These are phyloP conservation scores for Escallonia herrerae DNA, from an alignment of 129 eudicot genomes.

Conservation along the genomic window DNA sequence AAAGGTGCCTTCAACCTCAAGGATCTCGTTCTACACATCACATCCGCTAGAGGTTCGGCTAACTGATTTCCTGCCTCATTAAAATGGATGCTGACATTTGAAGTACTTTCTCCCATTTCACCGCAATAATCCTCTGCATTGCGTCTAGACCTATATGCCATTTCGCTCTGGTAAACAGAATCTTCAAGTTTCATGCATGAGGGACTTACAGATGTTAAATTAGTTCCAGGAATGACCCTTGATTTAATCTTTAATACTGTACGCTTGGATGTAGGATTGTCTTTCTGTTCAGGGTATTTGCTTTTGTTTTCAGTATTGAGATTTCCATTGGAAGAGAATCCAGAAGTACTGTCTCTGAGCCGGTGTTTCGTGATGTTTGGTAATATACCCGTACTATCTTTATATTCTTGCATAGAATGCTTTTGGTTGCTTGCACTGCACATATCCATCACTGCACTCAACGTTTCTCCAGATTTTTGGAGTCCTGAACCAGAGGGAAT, in stretches of 20 bases:
- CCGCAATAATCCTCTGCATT: conserved; percentile 11
- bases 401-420: neutral
- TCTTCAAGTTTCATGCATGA: conserved; percentile 13
- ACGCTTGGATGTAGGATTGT: conserved; percentile 29
- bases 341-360: no score
- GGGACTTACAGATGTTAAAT: conserved; percentile 14
- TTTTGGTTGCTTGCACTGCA: neutral
- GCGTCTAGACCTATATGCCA: conserved; percentile 19
- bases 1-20: conserved; percentile 39
- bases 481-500: neutral
- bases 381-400: neutral
- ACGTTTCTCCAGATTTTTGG: neutral
- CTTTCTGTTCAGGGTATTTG: conserved; percentile 16
- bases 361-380: no score
- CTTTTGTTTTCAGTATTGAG: neutral
- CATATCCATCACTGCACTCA: neutral
- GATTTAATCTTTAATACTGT: conserved; percentile 49
- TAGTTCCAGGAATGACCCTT: conserved; percentile 20
- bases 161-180: conserved; percentile 8
- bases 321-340: neutral
- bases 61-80: conserved; percentile 24
- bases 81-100: conserved; percentile 14
- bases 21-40: conserved; percentile 46
- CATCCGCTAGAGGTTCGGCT: conserved; percentile 44
- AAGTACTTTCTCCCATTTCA: conserved; percentile 12